Evolutionary conservation across 257 asterid genomes (phyloP), one percentile per base, ranked within the genome.

Genomic region (Solanum rostratum): DNA sequence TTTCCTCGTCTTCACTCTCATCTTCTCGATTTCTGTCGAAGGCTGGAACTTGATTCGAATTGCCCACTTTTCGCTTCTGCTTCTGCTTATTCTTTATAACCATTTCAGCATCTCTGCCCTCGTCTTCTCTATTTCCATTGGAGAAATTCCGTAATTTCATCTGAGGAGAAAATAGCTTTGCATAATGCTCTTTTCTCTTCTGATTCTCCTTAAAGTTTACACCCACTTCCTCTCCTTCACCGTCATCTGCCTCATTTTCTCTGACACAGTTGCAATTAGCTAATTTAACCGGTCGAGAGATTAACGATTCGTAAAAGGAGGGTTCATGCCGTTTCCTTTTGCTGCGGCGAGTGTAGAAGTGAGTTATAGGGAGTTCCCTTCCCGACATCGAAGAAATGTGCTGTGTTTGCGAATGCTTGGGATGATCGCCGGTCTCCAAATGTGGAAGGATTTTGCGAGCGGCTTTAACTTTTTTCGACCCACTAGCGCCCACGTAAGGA

Each of bases 381-480:
- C 13, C 55, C 27, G 33, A 50, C 62, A 73, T 83, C 52, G 84
- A 29, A 41, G 10, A 46, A 62, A 78, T 30, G 69, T 49, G 83
- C 57, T 59, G 87, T 53, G 8, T 41, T 29, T 20, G 80, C 20
- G 7, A 76, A 49, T 76, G 16, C 16, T 78, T 78, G 6, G 74
- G 68, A 6, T 39, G 45, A 87, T 88, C 94, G 83, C 88, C 94
- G 6, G 89, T 85, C 73, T 86, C 83, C 83, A 60, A 85, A 73
- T 89, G 88, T 13, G 49, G 83, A 22, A 87, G 84, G 14, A 89
- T 86, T 79, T 92, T 90, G 5, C 94, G 92, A 20, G 97, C 93
- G 27, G 95, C 95, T 87, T 91, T 93, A 39, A 92, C 95, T 88
- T 95, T 95, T 66, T 93, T 95, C 52, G 95, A 93, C 83, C 98